phyloP scores from a whole-genome alignment of 2,329 filamentous ascomycete genomes.

The Epichloe uncinata region DNA sequence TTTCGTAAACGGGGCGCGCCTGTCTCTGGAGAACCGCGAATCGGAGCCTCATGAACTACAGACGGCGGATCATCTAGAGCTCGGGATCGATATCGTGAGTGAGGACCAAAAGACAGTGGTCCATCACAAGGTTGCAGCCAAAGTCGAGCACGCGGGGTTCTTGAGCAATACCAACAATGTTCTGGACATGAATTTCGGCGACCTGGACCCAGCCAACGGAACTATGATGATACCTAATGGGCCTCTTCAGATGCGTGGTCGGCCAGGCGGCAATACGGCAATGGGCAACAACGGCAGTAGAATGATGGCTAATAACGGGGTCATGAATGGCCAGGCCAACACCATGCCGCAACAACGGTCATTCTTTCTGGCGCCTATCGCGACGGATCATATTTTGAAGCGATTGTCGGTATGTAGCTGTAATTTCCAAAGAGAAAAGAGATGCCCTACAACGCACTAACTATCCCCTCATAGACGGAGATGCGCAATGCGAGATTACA shows the following conservation, averaged over 20 bases:
- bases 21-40: conserved; percentile 90
- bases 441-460: neutral
- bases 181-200: conserved; percentile 81
- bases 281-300: conserved; percentile 48
- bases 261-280: conserved; percentile 54
- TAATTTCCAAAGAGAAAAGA: neutral
- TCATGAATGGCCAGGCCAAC: conserved; percentile 38
- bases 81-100: conserved; percentile 96
- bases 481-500: conserved; percentile 84
- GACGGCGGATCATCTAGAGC: conserved; percentile 80
- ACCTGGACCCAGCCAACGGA: conserved; percentile 70
- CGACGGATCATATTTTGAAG: conserved; percentile 90
- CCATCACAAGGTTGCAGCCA: conserved; percentile 94
- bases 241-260: conserved; percentile 56
- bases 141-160: conserved; percentile 88
- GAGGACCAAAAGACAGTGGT: conserved; percentile 98
- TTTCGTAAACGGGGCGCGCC: conserved; percentile 82
- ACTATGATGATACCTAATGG: conserved; percentile 58
- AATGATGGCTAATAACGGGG: conserved; percentile 35
- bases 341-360: conserved; percentile 61
- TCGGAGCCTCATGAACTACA: conserved; percentile 90
- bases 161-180: conserved; percentile 62
- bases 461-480: conserved; percentile 43
- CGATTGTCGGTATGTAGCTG: conserved; percentile 21
- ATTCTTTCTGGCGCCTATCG: conserved; percentile 78